Conservation (phyloP, 805 yeast genomes). For the Kodamaea jinghongensis region DNA sequence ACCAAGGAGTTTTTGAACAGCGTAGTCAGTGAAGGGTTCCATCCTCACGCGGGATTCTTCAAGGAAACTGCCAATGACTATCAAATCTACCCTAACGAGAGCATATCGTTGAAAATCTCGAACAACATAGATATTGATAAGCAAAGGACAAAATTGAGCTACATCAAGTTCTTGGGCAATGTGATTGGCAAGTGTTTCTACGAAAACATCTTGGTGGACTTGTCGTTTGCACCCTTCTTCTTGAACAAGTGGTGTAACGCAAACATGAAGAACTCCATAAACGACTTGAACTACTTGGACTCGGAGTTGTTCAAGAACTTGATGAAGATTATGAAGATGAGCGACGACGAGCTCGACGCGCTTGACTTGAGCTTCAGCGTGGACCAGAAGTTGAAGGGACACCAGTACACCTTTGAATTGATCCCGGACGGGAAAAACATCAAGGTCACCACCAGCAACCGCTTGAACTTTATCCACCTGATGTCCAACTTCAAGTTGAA, state of each 20-base stretch:
- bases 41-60: slow-evolving; percentile 34
- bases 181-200: slow-evolving; percentile 86
- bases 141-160: slow-evolving; percentile 25
- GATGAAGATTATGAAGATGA: slow-evolving; percentile 56
- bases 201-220: slow-evolving; percentile 76
- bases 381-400: slow-evolving; percentile 44
- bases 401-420: slow-evolving; percentile 51
- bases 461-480: slow-evolving; percentile 70
- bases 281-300: slow-evolving; percentile 76
- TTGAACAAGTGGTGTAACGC: slow-evolving; percentile 60
- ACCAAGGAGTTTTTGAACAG: slow-evolving; percentile 86
- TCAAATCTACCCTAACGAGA: slow-evolving; percentile 74
- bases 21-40: slow-evolving; percentile 67
- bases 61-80: slow-evolving; percentile 44
- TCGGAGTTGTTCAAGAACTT: slow-evolving; percentile 61
- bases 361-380: slow-evolving; percentile 68
- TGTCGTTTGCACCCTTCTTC: slow-evolving; percentile 84
- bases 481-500: slow-evolving; percentile 79
- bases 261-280: slow-evolving; percentile 59
- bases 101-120: slow-evolving; percentile 35
- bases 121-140: slow-evolving; percentile 29
- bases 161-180: slow-evolving; percentile 69
- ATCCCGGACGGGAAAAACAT: slow-evolving; percentile 51
- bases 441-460: slow-evolving; percentile 59
- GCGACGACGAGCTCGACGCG: slow-evolving; percentile 52